Evolutionary conservation across 306 rosid species (phyloP), one percentile per base, ranked within the genome.

Genomic region (Lathyrus sativus): DNA sequence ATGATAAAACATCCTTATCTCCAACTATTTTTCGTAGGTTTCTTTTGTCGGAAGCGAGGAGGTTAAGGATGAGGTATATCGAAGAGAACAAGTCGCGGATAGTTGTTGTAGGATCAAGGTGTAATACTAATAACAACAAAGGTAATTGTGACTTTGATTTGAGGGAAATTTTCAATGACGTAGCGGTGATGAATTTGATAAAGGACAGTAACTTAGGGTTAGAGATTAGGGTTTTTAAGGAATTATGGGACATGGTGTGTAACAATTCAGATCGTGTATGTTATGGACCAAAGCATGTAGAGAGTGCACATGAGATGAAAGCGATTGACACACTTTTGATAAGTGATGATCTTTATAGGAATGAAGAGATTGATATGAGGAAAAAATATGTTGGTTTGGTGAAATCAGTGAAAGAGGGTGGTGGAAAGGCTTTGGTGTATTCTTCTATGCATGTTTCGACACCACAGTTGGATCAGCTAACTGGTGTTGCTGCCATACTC

Each of bases 311-410:
- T 5, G 79, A 77, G 76, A 73, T 77, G 81, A 67, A 24, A 31
- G 85, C 85, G 0, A 73, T 77, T 33, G 85, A 81, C 11, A 81
- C 76, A 0, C 79, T 81, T 57, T 9, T 81, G 62, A 81, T 81
- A 0, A 76, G 44, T 0, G 77, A 81, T 70, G 79, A 81, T 0
- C 71, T 81, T 11, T 73, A 73, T 11, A 73, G 79, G 57, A 81
- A 49, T 24, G 67, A 33, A 4, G 82, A 77, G 22, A 35, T 42
- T 31, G 70, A 48, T 29, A 77, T 22, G 2, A 77, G 85, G 65
- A 28, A 50, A 0, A 81, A 6, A 35, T 65, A 69, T 10, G 7
- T 0, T 31, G 4, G 49, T 24, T 35, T 81, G 53, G 82, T 77
- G 9, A 77, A 69, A 8, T 19, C 70, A 0, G 85, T 81, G 51